These are phyloP conservation scores for Penicillium janthinellum DNA, from an alignment of 2,329 filamentous ascomycete genomes.

Conservation along the genomic window DNA sequence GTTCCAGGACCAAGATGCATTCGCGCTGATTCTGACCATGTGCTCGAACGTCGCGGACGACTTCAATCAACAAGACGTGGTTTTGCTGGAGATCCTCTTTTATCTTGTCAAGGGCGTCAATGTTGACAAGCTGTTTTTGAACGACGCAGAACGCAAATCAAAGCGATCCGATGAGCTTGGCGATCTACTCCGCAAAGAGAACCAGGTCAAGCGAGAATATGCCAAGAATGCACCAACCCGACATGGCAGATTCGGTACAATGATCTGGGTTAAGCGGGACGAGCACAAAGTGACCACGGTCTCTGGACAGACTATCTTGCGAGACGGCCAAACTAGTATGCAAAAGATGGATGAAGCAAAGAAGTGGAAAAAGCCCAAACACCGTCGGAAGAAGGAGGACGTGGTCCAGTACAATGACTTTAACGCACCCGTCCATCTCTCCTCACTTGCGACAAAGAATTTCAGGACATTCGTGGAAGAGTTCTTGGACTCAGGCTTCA, in stretches of 20 bases:
- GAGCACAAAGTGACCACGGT: slow-evolving; percentile 82
- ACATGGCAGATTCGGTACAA: slow-evolving; percentile 93
- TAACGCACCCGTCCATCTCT: slow-evolving; percentile 70
- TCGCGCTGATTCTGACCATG: slow-evolving; percentile 80
- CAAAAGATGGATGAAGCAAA: slow-evolving; percentile 90
- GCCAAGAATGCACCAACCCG: slow-evolving; percentile 78
- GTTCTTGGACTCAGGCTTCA: slow-evolving; percentile 93
- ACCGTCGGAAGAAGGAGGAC: slow-evolving; percentile 62
- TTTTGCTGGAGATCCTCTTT: slow-evolving; percentile 90
- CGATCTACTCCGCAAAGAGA: slow-evolving; percentile 76
- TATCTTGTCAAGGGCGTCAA: slow-evolving; percentile 90
- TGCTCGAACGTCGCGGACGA: slow-evolving; percentile 93
- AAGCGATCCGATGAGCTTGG: slow-evolving; percentile 74
- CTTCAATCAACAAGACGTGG: slow-evolving; percentile 83
- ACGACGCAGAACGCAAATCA: slow-evolving; percentile 69
- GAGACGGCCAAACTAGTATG: slow-evolving; percentile 70
- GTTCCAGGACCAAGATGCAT: slow-evolving; percentile 87
- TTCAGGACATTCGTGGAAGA: slow-evolving; percentile 84
- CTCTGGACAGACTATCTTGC: slow-evolving; percentile 83
- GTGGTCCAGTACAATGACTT: slow-evolving; percentile 69
- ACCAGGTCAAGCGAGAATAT: slow-evolving; percentile 75
- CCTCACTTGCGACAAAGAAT: slow-evolving; percentile 71
- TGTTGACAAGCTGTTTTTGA: slow-evolving; percentile 80
- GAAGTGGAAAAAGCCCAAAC: slow-evolving; percentile 80
- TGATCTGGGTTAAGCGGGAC: slow-evolving; percentile 92